These are phyloP conservation scores for Beauveria sp. DNA, from an alignment of 2,329 filamentous ascomycete species.

Conservation along the genomic window DNA sequence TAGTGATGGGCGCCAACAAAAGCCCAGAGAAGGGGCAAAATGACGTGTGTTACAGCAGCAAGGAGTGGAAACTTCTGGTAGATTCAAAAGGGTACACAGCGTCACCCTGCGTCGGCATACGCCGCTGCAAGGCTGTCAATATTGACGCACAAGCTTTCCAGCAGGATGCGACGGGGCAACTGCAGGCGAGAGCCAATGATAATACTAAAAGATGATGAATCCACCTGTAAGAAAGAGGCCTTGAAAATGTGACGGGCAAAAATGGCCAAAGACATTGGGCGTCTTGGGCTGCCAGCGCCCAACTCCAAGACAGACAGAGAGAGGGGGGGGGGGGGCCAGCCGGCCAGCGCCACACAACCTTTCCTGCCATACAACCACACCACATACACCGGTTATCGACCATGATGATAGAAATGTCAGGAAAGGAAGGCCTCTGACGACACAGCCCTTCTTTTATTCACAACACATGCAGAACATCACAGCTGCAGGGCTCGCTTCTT, in stretches of 20 bases:
- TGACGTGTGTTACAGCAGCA: background rate
- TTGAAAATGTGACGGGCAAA: background rate
- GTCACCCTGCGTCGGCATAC: background rate
- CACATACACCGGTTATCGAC: background rate
- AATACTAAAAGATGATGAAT: background rate
- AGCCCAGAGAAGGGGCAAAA: background rate
- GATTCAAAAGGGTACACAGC: background rate
- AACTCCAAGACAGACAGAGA: background rate
- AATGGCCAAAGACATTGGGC: background rate
- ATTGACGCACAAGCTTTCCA: background rate
- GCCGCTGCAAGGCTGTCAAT: slow-evolving; percentile 6
- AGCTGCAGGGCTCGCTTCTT: background rate
- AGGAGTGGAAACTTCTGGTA: background rate
- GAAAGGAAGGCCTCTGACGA: background rate
- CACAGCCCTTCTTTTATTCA: background rate
- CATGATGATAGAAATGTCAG: background rate
- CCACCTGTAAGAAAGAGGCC: background rate
- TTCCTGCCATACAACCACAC: background rate
- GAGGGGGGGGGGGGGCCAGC: background rate
- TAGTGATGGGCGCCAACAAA: background rate
- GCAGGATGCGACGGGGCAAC: background rate
- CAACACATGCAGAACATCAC: slow-evolving; percentile 5
- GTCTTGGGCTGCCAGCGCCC: background rate
- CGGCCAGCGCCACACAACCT: background rate
- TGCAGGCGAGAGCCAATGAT: slow-evolving; percentile 6